Conservation (phyloP, 1,284 basidiomycete genomes). For the Ustilago xerochloae region DNA sequence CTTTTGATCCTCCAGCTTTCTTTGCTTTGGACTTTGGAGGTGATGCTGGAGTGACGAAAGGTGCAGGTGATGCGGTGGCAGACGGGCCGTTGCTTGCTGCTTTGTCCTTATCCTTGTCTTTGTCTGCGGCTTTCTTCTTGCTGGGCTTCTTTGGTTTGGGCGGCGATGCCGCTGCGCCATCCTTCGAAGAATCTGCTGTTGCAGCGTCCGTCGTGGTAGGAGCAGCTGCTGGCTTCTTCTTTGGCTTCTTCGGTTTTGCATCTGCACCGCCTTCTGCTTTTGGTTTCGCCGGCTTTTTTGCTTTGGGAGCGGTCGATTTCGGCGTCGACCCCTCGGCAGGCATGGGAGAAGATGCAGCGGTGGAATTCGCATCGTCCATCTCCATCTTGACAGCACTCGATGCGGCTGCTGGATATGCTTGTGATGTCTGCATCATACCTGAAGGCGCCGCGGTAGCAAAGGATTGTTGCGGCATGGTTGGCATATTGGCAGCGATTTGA, state of each 20-base stretch:
- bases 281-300: constrained; percentile 34
- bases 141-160: constrained; percentile 34
- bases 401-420: not conserved
- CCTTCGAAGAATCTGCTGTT: constrained; percentile 6
- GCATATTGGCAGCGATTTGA: constrained; percentile 28
- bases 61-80: constrained; percentile 31
- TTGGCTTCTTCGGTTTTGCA: constrained; percentile 40
- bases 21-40: constrained; percentile 19
- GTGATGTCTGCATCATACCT: not conserved
- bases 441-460: constrained; percentile 2
- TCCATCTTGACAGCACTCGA: constrained; percentile 20
- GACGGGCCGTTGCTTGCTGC: constrained; percentile 7
- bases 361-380: constrained; percentile 12
- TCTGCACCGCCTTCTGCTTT: constrained; percentile 28
- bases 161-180: constrained; percentile 8
- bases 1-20: constrained; percentile 20
- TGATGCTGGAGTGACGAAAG: constrained; percentile 27
- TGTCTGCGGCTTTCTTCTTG: constrained; percentile 28
- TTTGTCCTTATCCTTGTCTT: constrained; percentile 10
- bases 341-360: constrained; percentile 12
- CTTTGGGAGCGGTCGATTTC: constrained; percentile 18
- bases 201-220: constrained; percentile 1
- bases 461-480: not conserved
- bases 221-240: constrained; percentile 24
- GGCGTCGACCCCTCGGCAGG: constrained; percentile 11